Conservation (phyloP, 352 stramenopile genomes). For the Globisporangium recalcitrans region DNA sequence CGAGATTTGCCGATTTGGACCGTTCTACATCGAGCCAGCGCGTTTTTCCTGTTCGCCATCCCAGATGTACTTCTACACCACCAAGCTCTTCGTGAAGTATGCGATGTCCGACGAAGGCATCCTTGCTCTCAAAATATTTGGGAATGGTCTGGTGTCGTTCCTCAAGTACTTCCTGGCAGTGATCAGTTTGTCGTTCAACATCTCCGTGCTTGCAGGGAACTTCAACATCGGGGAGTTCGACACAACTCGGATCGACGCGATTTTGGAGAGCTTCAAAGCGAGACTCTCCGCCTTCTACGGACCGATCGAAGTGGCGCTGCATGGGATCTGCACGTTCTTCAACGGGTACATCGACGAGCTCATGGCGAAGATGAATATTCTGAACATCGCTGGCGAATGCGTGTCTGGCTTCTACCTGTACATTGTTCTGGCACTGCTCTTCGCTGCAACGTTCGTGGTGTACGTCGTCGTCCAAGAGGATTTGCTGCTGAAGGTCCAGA, state of each 20-base stretch:
- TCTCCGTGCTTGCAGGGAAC: conserved; percentile 35
- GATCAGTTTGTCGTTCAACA: conserved; percentile 62
- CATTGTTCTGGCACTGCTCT: conserved; percentile 24
- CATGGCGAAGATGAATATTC: conserved; percentile 27
- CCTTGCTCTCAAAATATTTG: conserved; percentile 23
- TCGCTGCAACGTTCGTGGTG: conserved; percentile 37
- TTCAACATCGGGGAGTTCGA: conserved; percentile 27
- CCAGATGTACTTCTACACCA: conserved; percentile 19
- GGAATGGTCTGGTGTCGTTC: conserved; percentile 21
- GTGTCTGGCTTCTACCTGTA: conserved; percentile 37
- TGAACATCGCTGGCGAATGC: conserved; percentile 28
- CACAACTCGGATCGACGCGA: neutral
- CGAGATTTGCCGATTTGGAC: conserved; percentile 46
- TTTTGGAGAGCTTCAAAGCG: conserved; percentile 22
- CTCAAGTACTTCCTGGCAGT: conserved; percentile 49
- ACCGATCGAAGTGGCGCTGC: conserved; percentile 22
- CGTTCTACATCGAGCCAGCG: conserved; percentile 35
- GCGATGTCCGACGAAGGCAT: conserved; percentile 25
- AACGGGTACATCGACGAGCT: conserved; percentile 26
- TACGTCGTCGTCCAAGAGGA: conserved; percentile 63
- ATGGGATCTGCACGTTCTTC: conserved; percentile 33
- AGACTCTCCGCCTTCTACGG: conserved; percentile 24
- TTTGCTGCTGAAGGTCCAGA: conserved; percentile 48
- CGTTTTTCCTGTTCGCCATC: conserved; percentile 19
- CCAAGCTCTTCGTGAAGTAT: conserved; percentile 17